Percentiles rank a stretch among this genome's conserved stretches.
These are phyloP conservation scores for Myrica gale DNA, from an alignment of 306 rosid genomes.

Conservation along the genomic window DNA sequence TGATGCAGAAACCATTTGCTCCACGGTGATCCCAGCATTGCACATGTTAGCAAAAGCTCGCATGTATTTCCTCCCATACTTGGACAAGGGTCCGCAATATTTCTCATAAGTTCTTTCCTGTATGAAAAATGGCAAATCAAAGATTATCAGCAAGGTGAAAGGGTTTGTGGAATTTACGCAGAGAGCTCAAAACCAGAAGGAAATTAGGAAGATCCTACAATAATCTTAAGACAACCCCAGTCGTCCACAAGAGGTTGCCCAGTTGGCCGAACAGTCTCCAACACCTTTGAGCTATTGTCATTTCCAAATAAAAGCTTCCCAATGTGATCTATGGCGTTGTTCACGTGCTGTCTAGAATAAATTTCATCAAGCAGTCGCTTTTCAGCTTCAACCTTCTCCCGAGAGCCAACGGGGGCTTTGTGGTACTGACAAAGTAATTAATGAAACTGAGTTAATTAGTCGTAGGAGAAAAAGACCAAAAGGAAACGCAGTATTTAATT, in stretches of 20 bases:
- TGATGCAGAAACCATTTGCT: slow-evolving; percentile 31
- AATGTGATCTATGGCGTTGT: slow-evolving; percentile 22
- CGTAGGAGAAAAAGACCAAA: no score
- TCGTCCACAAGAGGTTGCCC: slow-evolving; percentile 45
- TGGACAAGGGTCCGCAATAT: slow-evolving; percentile 34
- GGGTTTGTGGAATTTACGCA: background rate
- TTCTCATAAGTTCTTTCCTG: slow-evolving; percentile 39
- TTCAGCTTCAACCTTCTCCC: slow-evolving; percentile 31
- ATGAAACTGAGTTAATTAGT: background rate
- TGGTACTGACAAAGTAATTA: slow-evolving; percentile 20
- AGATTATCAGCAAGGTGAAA: background rate
- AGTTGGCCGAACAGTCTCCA: slow-evolving; percentile 26
- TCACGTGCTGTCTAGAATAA: slow-evolving; percentile 27
- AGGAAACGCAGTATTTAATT: no score
- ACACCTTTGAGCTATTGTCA: slow-evolving; percentile 18
- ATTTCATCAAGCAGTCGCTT: slow-evolving; percentile 29
- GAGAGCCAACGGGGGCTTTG: slow-evolving; percentile 36
- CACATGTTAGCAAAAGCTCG: slow-evolving; percentile 53
- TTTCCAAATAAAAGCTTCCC: slow-evolving; percentile 35
- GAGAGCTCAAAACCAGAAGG: background rate
- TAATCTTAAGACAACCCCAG: slow-evolving; percentile 46
- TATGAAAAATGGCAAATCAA: background rate
- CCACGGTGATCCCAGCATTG: slow-evolving; percentile 33
- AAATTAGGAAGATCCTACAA: slow-evolving; percentile 18
- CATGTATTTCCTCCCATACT: slow-evolving; percentile 43